Conservation (phyloP, 768 basidiomycete genomes). For the Rhodotorula kratochvilovae region DNA sequence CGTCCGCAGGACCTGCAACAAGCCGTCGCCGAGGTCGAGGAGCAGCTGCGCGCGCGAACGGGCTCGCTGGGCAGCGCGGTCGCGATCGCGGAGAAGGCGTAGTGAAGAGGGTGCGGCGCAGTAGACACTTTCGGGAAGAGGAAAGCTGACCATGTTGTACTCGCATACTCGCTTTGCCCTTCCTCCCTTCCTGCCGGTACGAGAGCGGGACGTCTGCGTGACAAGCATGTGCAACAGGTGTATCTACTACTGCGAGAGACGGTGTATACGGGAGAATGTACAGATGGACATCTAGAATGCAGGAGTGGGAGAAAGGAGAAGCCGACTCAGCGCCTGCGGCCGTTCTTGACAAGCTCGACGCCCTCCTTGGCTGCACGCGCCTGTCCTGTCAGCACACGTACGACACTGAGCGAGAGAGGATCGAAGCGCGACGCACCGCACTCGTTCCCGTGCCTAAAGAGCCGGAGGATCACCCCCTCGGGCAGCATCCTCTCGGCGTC, state of each 20-base stretch:
- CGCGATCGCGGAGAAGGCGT: neutral
- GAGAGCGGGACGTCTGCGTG: too few species aligned
- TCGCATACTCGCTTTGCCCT: neutral
- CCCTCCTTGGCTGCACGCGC: slow-evolving; percentile 7
- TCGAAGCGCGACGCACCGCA: neutral
- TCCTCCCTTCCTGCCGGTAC: too few species aligned
- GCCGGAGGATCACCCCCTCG: slow-evolving; percentile 7
- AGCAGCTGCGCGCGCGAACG: slow-evolving; percentile 1
- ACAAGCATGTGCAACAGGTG: neutral
- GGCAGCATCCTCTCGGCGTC: slow-evolving; percentile 23
- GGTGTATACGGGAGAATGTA: neutral
- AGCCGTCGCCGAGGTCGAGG: slow-evolving; percentile 26
- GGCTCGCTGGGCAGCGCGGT: too few species aligned
- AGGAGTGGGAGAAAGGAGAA: too few species aligned
- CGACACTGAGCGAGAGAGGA: neutral
- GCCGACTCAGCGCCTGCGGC: neutral
- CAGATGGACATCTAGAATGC: neutral
- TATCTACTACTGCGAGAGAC: neutral
- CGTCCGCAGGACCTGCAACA: slow-evolving; percentile 16
- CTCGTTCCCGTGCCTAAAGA: slow-evolving; percentile 34
- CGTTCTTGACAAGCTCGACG: slow-evolving; percentile 9
- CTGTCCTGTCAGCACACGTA: neutral
- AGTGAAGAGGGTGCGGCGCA: neutral
- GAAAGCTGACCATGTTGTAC: neutral
- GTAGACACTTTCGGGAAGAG: neutral